Evolutionary conservation across 2,329 filamentous ascomycete species (phyloP).

Genomic region (Didymellaceae sp.): DNA sequence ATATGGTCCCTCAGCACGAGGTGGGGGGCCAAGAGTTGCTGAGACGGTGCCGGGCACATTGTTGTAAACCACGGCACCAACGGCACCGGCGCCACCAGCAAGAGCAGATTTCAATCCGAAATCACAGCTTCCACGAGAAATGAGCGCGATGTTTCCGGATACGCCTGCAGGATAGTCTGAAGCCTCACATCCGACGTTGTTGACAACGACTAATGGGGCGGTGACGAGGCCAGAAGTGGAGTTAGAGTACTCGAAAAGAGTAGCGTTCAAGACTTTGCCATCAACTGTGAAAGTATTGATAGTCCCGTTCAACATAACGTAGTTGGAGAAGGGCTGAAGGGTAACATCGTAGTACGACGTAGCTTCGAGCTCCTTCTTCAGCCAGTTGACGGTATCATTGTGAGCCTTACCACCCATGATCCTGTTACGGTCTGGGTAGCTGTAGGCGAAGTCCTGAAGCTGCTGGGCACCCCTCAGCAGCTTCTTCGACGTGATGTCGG

Average conservation of each 20-base stretch:
- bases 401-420: slow-evolving; percentile 48
- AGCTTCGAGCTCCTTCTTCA: slow-evolving; percentile 40
- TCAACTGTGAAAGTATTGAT: slow-evolving; percentile 31
- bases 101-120: slow-evolving; percentile 75
- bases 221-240: slow-evolving; percentile 31
- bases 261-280: slow-evolving; percentile 19
- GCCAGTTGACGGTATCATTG: slow-evolving; percentile 49
- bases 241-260: slow-evolving; percentile 35
- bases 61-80: slow-evolving; percentile 77
- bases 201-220: slow-evolving; percentile 34
- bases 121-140: slow-evolving; percentile 72
- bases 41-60: slow-evolving; percentile 62
- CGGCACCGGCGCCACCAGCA: slow-evolving; percentile 72
- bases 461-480: slow-evolving; percentile 39
- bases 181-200: slow-evolving; percentile 42
- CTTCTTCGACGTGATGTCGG: slow-evolving; percentile 33
- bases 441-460: slow-evolving; percentile 49
- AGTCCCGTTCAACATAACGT: slow-evolving; percentile 30
- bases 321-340: slow-evolving; percentile 35
- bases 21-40: slow-evolving; percentile 72
- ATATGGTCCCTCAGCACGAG: slow-evolving; percentile 60
- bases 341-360: slow-evolving; percentile 48
- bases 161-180: slow-evolving; percentile 68
- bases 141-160: slow-evolving; percentile 70
- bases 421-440: slow-evolving; percentile 45